Base-by-base conservation (phyloP, 345 rosid species). In the Heritiera fomes region DNA sequence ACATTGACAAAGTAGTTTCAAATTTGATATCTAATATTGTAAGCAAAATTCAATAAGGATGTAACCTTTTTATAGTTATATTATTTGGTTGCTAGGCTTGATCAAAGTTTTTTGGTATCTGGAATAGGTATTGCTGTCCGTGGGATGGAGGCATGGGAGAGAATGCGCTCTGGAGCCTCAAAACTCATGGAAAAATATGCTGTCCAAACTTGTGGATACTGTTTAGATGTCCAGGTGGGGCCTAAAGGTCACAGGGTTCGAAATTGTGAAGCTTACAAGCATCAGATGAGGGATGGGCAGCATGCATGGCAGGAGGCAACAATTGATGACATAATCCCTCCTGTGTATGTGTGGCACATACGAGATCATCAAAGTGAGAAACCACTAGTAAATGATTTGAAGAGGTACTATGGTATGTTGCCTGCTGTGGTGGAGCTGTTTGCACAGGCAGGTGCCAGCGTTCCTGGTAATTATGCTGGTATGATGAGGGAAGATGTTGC, bases 261-360 rank as follows among this genome's bases (percentile, higher is more conserved):
- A 80, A 84, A 83, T 49, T 87, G 90, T 75, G 81, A 86, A 50
- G 89, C 89, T 71, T 85, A 80, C 80, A 89, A 87, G 85, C 90
- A 87, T 76, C 90, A 89, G 82, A 84, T 84, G 88, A 86, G 90
- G 79, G 92, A 87, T 46, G 92, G 92, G 28, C 89, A 89, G 77
- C 92, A 87, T 74, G 92, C 83, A 50, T 86, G 92, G 92, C 87
- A 86, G 75, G 88, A 85, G 80, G 89, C 89, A 79, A 85, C 82
- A 0, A 78, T 87, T 52, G 87, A 86, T 68, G 92, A 87, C 62
- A 43, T 87, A n/a, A 72, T 83, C 55, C 89, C 88, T 71, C 87
- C 89, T 5, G 80, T 82, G 14, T 85, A 84, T 82, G 90, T 86
- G 38, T 89, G 90, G 89, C 90, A 86, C 23, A 86, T 83, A 34